Evolutionary conservation across 2,329 filamentous ascomycete genomes (phyloP).

Genomic region (Coccinonectria pachysandricola): DNA sequence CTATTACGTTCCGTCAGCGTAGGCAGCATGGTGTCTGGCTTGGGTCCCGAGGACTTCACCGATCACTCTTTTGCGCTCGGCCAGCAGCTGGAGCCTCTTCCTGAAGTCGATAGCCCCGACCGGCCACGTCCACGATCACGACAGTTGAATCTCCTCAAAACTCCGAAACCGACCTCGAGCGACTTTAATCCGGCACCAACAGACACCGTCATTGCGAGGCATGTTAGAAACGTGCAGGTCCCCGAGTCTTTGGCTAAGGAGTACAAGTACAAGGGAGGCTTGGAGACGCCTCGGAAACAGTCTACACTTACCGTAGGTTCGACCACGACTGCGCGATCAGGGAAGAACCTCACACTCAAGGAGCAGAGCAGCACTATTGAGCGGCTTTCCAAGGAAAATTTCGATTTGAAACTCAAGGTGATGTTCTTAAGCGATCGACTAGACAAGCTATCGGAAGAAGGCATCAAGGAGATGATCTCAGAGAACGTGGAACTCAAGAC

Average conservation of each 20-base stretch:
- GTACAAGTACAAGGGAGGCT: conserved; percentile 65
- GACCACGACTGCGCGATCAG: conserved; percentile 41
- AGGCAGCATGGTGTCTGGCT: conserved; percentile 70
- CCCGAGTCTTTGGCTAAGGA: conserved; percentile 81
- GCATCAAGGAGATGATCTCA: conserved; percentile 94
- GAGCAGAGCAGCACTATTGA: conserved; percentile 98
- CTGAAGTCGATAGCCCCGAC: conserved; percentile 36
- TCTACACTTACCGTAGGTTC: conserved; percentile 37
- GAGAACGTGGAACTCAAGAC: conserved; percentile 96
- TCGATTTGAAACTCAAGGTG: conserved; percentile 92
- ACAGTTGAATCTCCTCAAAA: conserved; percentile 46
- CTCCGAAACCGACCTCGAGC: conserved; percentile 54
- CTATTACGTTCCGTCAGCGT: conserved; percentile 74
- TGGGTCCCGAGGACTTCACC: conserved; percentile 49
- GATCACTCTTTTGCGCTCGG: conserved; percentile 31
- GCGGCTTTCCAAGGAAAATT: conserved; percentile 93
- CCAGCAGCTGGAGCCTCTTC: conserved; percentile 41
- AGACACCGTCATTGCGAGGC: conserved; percentile 79
- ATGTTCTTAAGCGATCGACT: conserved; percentile 93
- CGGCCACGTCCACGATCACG: conserved; percentile 21
- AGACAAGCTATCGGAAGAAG: conserved; percentile 88
- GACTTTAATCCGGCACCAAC: conserved; percentile 54
- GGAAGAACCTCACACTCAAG: conserved; percentile 76
- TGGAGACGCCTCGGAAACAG: conserved; percentile 47
- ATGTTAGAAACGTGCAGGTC: conserved; percentile 82